phyloP scores from a whole-genome alignment of 2,329 filamentous ascomycete species.

The Orbilia oligospora region DNA sequence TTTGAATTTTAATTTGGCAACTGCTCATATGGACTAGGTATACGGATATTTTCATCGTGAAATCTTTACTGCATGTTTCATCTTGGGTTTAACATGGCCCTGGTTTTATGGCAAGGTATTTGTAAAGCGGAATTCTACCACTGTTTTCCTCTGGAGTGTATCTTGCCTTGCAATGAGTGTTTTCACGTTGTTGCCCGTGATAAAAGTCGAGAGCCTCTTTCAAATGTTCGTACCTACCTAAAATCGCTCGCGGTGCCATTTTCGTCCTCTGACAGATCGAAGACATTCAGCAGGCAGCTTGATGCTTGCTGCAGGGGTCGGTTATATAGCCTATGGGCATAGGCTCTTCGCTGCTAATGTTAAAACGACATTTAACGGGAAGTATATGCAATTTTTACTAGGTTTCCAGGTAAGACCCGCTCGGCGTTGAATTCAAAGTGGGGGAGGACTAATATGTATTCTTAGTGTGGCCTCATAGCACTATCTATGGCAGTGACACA shows the following conservation, averaged over 20 bases:
- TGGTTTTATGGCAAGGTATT: conserved; percentile 80
- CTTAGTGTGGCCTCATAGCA: conserved; percentile 47
- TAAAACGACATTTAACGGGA: conserved; percentile 22
- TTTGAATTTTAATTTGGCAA: neutral
- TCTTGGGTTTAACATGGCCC: conserved; percentile 84
- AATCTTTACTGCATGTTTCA: conserved; percentile 84
- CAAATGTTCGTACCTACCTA: conserved; percentile 75
- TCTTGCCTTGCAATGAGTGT: conserved; percentile 87
- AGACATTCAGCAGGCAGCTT: conserved; percentile 60
- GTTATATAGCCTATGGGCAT: conserved; percentile 35
- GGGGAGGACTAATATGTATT: neutral
- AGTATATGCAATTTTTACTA: conserved; percentile 69
- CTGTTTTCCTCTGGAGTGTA: conserved; percentile 79
- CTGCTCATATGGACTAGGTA: conserved; percentile 55
- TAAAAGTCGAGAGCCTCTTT: conserved; percentile 83
- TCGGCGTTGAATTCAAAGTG: neutral
- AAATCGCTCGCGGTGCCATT: conserved; percentile 64
- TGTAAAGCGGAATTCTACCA: conserved; percentile 75
- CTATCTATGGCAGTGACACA: conserved; percentile 88
- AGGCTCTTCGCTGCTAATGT: conserved; percentile 16
- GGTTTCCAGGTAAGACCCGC: conserved; percentile 67
- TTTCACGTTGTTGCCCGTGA: conserved; percentile 89
- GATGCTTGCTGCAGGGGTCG: conserved; percentile 11
- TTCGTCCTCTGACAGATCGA: conserved; percentile 76
- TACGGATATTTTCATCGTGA: conserved; percentile 89